Base-by-base conservation (phyloP, 176 grass and related monocot genomes). In the Canna indica region DNA sequence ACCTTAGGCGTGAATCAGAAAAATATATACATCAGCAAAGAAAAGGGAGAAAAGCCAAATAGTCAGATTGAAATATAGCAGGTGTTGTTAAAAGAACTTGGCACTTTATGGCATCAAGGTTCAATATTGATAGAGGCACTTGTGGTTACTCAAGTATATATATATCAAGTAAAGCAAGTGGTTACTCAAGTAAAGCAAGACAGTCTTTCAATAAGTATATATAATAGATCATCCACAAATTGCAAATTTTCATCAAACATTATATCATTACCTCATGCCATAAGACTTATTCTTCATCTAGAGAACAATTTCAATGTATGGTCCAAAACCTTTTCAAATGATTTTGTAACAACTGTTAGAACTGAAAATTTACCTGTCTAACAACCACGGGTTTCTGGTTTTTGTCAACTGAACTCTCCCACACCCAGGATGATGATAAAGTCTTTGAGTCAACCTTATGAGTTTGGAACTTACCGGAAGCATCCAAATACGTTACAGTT, bases 341-440 rank as follows among this genome's bases (percentile, higher is more conserved):
- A 50, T 16, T 62, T n/a, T n/a, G n/a, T 15, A 31, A 16, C 26
- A 31, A 62, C 4, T 62, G 59, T 14, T 62, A 62, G 30, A 38
- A 38, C 31, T 20, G 14, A 34, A 48, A 36, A 24, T 36, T 24
- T 44, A 44, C 54, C 52, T 29, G 33, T 42, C 36, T 33, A 44
- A 28, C 31, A 12, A 42, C 12, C 7, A 36, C 14, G 18, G 4
- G 36, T 29, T 0, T 59, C 24, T 29, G 34, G 36, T 27, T 73
- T 44, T 14, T 35, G 10, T 45, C 33, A 60, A 59, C 24, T 22
- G 34, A 17, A 73, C 54, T 73, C 71, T 73, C 54, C 53, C 54
- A 60, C 53, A 59, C 36, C 71, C 54, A 73, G 24, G 71, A 73
- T 15, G 52, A 58, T 36, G 71, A 73, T 30, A 73, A 45, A 24